Evolutionary conservation across 192 early-diverging fungal genomes (phyloP).

Genomic region (Gaertneriomyces semiglobifer): DNA sequence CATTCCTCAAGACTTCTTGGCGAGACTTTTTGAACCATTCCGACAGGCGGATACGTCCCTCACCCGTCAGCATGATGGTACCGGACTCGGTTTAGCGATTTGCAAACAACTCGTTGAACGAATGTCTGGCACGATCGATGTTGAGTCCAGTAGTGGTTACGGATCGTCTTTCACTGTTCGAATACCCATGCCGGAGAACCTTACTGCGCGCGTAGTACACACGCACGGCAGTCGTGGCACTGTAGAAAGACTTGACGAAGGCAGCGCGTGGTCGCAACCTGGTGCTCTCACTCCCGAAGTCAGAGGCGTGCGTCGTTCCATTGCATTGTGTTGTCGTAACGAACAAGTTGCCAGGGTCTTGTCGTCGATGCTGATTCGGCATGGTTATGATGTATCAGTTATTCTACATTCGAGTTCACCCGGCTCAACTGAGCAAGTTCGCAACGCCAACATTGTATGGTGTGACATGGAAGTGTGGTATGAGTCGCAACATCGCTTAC

Average conservation of each 20-base stretch:
- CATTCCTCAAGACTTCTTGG: conserved; percentile 1
- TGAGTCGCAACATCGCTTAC: too few species aligned
- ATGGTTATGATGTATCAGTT: too few species aligned
- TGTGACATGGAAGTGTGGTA: too few species aligned
- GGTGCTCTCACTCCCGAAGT: too few species aligned
- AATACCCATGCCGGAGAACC: conserved; percentile 1
- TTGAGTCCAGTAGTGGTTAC: neutral
- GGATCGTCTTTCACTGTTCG: conserved; percentile 6
- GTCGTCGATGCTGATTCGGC: too few species aligned
- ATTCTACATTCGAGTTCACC: too few species aligned
- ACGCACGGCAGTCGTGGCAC: neutral
- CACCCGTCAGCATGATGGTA: conserved; percentile 4
- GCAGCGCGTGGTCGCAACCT: too few species aligned
- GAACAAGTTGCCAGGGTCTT: too few species aligned
- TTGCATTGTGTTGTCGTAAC: too few species aligned
- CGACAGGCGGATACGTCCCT: conserved; percentile 11
- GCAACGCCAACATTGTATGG: too few species aligned
- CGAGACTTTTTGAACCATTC: conserved; percentile 13
- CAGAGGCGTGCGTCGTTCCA: too few species aligned
- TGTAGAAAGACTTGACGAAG: neutral
- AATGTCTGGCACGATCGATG: conserved; percentile 8
- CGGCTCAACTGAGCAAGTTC: too few species aligned
- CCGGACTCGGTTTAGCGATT: conserved; percentile 14
- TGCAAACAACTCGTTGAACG: conserved; percentile 2
- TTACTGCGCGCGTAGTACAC: neutral